Base-by-base conservation (phyloP, 1,284 basidiomycete species). In the Ganoderma meredithae region DNA sequence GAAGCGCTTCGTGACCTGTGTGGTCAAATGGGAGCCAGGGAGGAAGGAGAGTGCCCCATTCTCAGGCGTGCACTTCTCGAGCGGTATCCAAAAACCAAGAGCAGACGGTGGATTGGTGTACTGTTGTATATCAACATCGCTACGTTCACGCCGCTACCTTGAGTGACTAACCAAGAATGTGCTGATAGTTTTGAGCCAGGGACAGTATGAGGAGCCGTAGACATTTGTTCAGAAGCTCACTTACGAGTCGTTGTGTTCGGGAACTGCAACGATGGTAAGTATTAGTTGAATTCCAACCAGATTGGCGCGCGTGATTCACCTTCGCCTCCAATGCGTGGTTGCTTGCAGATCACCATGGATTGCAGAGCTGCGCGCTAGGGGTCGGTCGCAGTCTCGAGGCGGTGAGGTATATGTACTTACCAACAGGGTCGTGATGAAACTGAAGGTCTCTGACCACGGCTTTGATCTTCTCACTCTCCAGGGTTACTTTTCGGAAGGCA, bases 331-430 rank as follows among this genome's bases (percentile, higher is more conserved):
- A 97, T 96, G 65, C 90, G 84, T 1, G 93, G 90, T 77, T 96
- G 95, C 79, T 97, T 97, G 75, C 90, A 94, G 66, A 97, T 97
- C 27, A 98, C 86, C 97, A 99, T 99, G 19, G 92, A 95, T 79
- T 99, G 97, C 63, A 99, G 82, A 5, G 96, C 95, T 90, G 76
- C 12, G 27, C 27, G 25, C 7, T 22, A 36, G 25, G 7, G 13
- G 33, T 22, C 33, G 27, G 25, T 41, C 41, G 52, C 15, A 27
- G 55, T 9, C 27, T 40, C n/a, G 6, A n/a, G 39, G 8, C 3
- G 25, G 15, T 47, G 55, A 17, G 5, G 1, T 2, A 12, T 19
- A 17, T 3, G 0, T 19, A 69, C 84, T 70, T 65, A 93, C 94
- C 94, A 31, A 91, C 87, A 13, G 96, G 96, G 79, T 95, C 91